A percentile compares a stretch with the other conserved stretches of the same genome.
Conservation (phyloP, 2,329 filamentous ascomycete genomes). For the Arthrobotrys pseudoclavata region DNA sequence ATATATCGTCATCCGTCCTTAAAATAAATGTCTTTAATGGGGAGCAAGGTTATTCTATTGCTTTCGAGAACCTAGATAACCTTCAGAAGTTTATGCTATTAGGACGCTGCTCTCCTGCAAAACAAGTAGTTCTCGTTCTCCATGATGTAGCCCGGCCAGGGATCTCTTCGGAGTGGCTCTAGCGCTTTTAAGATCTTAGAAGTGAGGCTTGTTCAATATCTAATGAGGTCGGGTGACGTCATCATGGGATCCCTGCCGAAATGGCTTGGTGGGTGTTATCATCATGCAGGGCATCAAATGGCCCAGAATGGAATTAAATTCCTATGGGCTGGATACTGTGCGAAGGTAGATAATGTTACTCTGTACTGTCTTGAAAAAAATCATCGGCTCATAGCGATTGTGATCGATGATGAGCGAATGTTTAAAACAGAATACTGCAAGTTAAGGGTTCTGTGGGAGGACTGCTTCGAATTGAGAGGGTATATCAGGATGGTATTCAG, state of each 20-base stretch:
- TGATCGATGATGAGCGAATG: conserved; percentile 43
- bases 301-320: conserved; percentile 31
- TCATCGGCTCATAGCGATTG: conserved; percentile 23
- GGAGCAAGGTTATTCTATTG: conserved; percentile 35
- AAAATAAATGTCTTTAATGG: conserved; percentile 33
- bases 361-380: conserved; percentile 43
- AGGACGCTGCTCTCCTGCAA: conserved; percentile 24
- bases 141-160: conserved; percentile 51
- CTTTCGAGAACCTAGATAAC: conserved; percentile 50
- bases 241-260: conserved; percentile 56
- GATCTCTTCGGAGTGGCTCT: conserved; percentile 42
- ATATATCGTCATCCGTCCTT: conserved; percentile 58
- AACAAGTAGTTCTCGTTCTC: conserved; percentile 28
- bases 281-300: conserved; percentile 56
- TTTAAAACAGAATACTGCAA: background rate
- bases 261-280: conserved; percentile 56
- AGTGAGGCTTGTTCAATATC: conserved; percentile 56
- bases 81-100: conserved; percentile 9
- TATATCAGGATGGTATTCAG: conserved; percentile 22
- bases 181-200: conserved; percentile 1
- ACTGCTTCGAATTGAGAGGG: background rate
- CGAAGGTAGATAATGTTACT: conserved; percentile 19
- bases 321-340: conserved; percentile 31
- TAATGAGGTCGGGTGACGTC: conserved; percentile 54
- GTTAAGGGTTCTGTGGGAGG: conserved; percentile 6